Base-by-base conservation (phyloP, 768 basidiomycete species). In the Piloderma croceum region DNA sequence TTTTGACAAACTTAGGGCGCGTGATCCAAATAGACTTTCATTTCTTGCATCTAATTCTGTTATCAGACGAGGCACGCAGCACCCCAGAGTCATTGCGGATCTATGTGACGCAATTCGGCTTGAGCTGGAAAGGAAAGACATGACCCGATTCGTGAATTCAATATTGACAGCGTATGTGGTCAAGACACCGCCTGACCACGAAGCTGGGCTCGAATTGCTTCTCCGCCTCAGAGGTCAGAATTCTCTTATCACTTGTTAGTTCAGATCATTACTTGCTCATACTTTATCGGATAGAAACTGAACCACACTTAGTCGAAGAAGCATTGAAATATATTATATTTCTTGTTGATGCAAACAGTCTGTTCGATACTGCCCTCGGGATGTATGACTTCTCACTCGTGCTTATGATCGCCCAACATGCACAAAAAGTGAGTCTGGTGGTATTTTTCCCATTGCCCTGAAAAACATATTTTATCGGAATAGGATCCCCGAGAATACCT, bases 301-400 rank as follows among this genome's bases (percentile, higher is more conserved):
- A 29, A 29, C 78, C 86, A 0, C 71, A 78, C 20, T 61, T 91
- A 3, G 89, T 96, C 11, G 93, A 99, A 56, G 93, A 97, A 43
- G 96, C 96, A 5, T 87, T 98, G 53, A 97, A 93, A 57, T 99
- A 98, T 56, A 84, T 98, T 58, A 97, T 98, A 59, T 99, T 98
- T 72, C 76, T 99, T 23, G 90, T 91, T 15, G 90, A 98, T 50
- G 91, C 91, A 0, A 80, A 98, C 52, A 71, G 73, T 33, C 73
- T 99, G 4, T 98, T 94, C 64, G 82, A 98, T 58, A 86, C 88
- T 9, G 96, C 96, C 2, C 74, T 99, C 23, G 96, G 96, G 15
- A 98, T 98, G 92, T 99, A 99, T 56, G 92, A 99, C 62, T 98
- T 98, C 66, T 82, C 88, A 21, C 69, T 99, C 13, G 94, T 97